phyloP scores from a whole-genome alignment of 2,329 filamentous ascomycete genomes.

The Epichloe glyceriae region DNA sequence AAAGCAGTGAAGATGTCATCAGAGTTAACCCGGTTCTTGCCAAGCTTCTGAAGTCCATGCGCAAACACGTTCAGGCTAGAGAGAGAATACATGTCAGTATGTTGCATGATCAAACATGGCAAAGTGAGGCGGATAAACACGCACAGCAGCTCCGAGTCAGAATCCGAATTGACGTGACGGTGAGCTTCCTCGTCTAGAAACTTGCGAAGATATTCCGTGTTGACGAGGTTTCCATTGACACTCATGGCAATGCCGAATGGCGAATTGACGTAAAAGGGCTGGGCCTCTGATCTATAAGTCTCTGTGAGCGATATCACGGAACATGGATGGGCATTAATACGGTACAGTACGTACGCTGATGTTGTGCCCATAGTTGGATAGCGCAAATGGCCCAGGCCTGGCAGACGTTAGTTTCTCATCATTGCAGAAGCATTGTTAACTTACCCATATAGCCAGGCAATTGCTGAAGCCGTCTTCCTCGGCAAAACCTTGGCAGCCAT shows the following conservation, averaged over 20 bases:
- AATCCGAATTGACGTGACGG: slow-evolving; percentile 82
- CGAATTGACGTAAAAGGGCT: slow-evolving; percentile 80
- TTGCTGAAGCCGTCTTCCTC: slow-evolving; percentile 53
- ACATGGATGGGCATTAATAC: not conserved
- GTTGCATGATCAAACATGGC: too few relatives aligned
- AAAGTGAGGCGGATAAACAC: not conserved
- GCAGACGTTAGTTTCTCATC: not conserved
- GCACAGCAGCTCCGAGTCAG: slow-evolving; percentile 52
- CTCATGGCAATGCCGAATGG: slow-evolving; percentile 72
- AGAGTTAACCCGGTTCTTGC: slow-evolving; percentile 67
- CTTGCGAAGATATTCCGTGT: slow-evolving; percentile 54
- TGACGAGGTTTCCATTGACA: slow-evolving; percentile 82
- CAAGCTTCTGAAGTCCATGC: slow-evolving; percentile 64
- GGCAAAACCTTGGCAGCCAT: slow-evolving; percentile 42
- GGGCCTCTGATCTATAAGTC: slow-evolving; percentile 61
- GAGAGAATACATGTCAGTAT: slow-evolving; percentile 7
- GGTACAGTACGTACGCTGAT: slow-evolving; percentile 22
- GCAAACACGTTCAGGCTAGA: slow-evolving; percentile 67
- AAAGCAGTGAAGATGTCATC: slow-evolving; percentile 66
- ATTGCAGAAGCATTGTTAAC: too few relatives aligned
- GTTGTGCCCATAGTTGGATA: slow-evolving; percentile 85
- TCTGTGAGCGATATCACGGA: not conserved
- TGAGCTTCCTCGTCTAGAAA: slow-evolving; percentile 69
- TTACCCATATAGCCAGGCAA: slow-evolving; percentile 59
- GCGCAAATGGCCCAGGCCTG: slow-evolving; percentile 58